Evolutionary conservation across 2,329 filamentous ascomycete genomes (phyloP).

Genomic region (Talaromyces marneffei): DNA sequence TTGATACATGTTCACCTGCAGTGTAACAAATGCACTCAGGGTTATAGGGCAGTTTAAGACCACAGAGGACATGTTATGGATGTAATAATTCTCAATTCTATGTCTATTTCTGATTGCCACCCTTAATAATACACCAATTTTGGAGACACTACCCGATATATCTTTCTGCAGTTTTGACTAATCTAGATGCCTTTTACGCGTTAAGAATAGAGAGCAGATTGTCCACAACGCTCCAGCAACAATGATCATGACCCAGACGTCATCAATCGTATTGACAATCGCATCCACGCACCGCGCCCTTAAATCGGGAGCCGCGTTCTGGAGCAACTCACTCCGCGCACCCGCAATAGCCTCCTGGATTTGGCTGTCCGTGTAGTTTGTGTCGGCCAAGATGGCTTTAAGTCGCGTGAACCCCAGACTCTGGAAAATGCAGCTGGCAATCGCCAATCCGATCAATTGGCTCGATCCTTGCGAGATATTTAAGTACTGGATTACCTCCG

Average conservation of each 20-base stretch:
- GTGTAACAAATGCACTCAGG: too few species aligned
- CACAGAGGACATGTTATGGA: too few species aligned
- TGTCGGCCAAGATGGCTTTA: constrained; percentile 19
- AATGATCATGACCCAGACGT: constrained; percentile 28
- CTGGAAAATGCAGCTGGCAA: constrained; percentile 31
- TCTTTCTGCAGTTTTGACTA: too few species aligned
- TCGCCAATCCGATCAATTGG: constrained; percentile 29
- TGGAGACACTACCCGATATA: too few species aligned
- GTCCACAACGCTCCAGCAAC: constrained; percentile 21
- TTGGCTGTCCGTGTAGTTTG: constrained; percentile 22
- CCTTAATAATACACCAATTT: too few species aligned
- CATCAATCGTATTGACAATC: constrained; percentile 21
- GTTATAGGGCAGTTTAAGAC: too few species aligned
- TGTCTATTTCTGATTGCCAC: too few species aligned
- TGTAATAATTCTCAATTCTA: too few species aligned
- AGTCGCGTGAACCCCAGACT: constrained; percentile 29
- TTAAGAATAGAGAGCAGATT: too few species aligned
- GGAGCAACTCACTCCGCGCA: constrained; percentile 27
- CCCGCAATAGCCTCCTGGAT: constrained; percentile 29
- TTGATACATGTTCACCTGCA: too few species aligned
- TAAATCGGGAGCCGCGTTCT: constrained; percentile 20
- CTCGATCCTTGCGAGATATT: constrained; percentile 31
- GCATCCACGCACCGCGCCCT: constrained; percentile 24
- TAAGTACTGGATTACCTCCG: constrained; percentile 32
- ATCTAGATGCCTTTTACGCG: too few species aligned